Base-by-base conservation (phyloP, 2,329 filamentous ascomycete genomes). In the Monilinia fructigena region DNA sequence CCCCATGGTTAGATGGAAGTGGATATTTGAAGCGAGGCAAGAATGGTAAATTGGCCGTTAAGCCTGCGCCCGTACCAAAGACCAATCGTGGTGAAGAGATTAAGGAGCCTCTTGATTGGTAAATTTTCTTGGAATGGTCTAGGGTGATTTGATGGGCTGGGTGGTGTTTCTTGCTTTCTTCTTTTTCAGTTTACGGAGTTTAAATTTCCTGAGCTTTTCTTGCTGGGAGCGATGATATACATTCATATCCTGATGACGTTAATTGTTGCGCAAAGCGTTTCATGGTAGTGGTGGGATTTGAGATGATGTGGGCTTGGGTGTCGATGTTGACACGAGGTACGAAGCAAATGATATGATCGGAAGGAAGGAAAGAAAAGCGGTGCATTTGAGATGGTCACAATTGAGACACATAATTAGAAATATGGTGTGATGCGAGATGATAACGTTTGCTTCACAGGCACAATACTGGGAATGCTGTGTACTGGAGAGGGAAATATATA, bases 41-140 rank as follows among this genome's bases (percentile, higher is more conserved):
- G 74, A 82, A 81, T 18, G 84, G 84, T 53, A 82, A 80, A 75
- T 76, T 87, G 70, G 80, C 82, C 12, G 82, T 79, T 54, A 86
- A 86, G 79, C 81, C 85, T 20, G 82, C 82, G 18, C 87, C 91
- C 6, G 88, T 96, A 59, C 92, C 93, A 47, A 67, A 93, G 81
- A 96, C 93, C 69, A 97, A 96, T 79, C 82, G 92, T 18, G 93
- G 93, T 0, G 89, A 96, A 78, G 86, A 88, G 73, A 87, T 92
- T 77, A 88, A 83, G 70, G 92, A 96, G 80, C 93, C 93, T 59
- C 81, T 96, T 71, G 92, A 97, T 75, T 97, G 93, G 92, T 96
- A 61, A 47, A 64, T 56, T 47, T 47, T 47, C 35, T 55, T 50
- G 28, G 20, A 8, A 8, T 50, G 45, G 45, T 20, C 26, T 35